Percentiles rank a stretch among this genome's conserved stretches.
Evolutionary conservation across 2,329 filamentous ascomycete species (phyloP).

Genomic region (Fusarium multiceps): DNA sequence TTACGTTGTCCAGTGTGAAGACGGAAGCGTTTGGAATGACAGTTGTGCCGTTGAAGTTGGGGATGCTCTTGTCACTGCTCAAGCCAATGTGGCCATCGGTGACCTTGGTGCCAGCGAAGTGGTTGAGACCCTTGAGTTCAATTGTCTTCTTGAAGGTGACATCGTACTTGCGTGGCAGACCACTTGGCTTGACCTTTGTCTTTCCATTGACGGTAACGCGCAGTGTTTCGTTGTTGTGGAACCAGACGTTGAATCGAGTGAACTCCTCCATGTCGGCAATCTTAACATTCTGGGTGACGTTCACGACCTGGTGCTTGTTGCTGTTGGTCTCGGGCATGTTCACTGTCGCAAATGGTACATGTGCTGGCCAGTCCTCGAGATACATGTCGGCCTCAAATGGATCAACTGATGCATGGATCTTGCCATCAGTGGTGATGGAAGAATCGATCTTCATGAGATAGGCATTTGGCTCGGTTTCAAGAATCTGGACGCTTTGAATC

Average conservation of each 20-base stretch:
- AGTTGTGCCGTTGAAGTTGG: slow-evolving; percentile 71
- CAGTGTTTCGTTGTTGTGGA: slow-evolving; percentile 63
- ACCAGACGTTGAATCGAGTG: slow-evolving; percentile 65
- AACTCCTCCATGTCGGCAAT: slow-evolving; percentile 62
- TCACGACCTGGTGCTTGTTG: slow-evolving; percentile 62
- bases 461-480: slow-evolving; percentile 56
- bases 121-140: slow-evolving; percentile 62
- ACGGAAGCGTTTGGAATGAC: slow-evolving; percentile 73
- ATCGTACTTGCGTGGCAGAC: slow-evolving; percentile 60
- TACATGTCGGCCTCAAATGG: slow-evolving; percentile 66
- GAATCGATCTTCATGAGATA: slow-evolving; percentile 67
- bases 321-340: slow-evolving; percentile 64
- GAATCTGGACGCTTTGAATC: slow-evolving; percentile 63
- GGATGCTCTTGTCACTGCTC: slow-evolving; percentile 54
- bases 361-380: slow-evolving; percentile 60
- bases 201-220: slow-evolving; percentile 63
- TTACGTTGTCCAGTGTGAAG: slow-evolving; percentile 72
- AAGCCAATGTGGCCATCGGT: slow-evolving; percentile 61
- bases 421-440: slow-evolving; percentile 63
- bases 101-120: slow-evolving; percentile 66
- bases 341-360: slow-evolving; percentile 62
- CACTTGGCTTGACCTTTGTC: slow-evolving; percentile 62
- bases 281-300: slow-evolving; percentile 61
- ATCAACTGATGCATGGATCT: slow-evolving; percentile 63
- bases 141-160: slow-evolving; percentile 69